Percentiles rank a stretch among this genome's conserved stretches.
Evolutionary conservation across 306 rosid species (phyloP).

Genomic region (Argentina anserina): DNA sequence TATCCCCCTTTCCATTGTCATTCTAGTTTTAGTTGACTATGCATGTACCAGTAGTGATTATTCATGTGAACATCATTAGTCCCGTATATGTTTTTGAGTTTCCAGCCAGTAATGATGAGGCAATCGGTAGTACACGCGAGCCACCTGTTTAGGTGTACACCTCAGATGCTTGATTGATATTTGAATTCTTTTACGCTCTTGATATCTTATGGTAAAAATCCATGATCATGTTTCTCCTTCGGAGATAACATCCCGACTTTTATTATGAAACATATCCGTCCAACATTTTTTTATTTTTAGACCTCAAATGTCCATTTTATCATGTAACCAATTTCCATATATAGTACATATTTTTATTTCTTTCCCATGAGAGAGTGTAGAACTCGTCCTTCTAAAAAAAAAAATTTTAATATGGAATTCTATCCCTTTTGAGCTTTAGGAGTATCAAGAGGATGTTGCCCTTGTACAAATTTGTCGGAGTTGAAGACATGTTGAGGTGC

Average conservation of each 20-base stretch:
- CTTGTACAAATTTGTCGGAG: background rate
- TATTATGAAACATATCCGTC: background rate
- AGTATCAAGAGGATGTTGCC: background rate
- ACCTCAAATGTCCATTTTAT: background rate
- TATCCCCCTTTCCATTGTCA: background rate
- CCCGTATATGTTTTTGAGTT: background rate
- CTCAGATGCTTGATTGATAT: background rate
- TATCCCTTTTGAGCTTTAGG: background rate
- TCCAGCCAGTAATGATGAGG: background rate
- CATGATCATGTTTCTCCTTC: background rate
- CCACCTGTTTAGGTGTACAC: background rate
- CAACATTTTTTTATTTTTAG: background rate
- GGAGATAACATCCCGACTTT: background rate
- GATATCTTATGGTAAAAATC: background rate
- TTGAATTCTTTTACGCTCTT: background rate
- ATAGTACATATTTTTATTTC: no score
- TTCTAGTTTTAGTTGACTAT: background rate
- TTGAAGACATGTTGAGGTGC: background rate
- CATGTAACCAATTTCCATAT: background rate
- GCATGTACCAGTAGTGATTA: background rate
- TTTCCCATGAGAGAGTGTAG: background rate
- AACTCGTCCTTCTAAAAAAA: background rate
- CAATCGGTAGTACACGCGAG: background rate
- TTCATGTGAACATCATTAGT: background rate
- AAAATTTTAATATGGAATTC: background rate